Evolutionary conservation across 2,329 filamentous ascomycete genomes (phyloP).

Genomic region (Calonectria pseudoreteaudii): DNA sequence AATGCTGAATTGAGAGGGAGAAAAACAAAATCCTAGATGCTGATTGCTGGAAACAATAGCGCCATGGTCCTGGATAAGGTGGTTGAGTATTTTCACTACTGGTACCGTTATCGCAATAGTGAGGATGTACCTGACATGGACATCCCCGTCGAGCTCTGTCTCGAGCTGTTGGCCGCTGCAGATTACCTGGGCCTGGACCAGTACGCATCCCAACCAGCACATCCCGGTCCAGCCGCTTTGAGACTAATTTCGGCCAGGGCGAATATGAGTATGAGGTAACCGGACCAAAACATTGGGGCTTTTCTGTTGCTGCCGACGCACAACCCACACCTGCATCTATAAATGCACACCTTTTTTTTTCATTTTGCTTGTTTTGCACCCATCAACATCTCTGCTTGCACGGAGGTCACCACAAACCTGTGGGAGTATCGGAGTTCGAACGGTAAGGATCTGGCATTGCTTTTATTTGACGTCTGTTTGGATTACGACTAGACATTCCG

Average conservation of each 20-base stretch:
- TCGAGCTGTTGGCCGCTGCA: constrained; percentile 82
- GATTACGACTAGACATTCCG: neutral
- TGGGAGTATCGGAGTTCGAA: constrained; percentile 35
- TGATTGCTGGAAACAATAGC: constrained; percentile 56
- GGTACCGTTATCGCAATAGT: constrained; percentile 77
- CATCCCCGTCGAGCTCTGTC: constrained; percentile 80
- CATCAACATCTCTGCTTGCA: neutral
- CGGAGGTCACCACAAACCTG: neutral
- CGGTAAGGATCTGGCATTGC: constrained; percentile 23
- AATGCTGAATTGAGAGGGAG: constrained; percentile 20
- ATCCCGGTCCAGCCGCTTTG: constrained; percentile 31
- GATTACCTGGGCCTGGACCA: constrained; percentile 79
- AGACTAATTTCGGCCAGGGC: constrained; percentile 49
- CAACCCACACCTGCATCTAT: neutral
- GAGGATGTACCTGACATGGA: constrained; percentile 85
- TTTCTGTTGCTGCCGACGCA: neutral
- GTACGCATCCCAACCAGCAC: constrained; percentile 52
- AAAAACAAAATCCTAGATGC: constrained; percentile 33
- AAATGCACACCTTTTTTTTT: neutral
- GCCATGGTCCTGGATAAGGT: constrained; percentile 82
- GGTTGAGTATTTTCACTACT: constrained; percentile 86
- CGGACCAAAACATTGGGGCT: constrained; percentile 3
- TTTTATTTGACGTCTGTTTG: constrained; percentile 8
- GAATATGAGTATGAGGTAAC: constrained; percentile 52
- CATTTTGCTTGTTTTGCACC: constrained; percentile 3